A percentile compares a stretch with the other conserved stretches of the same genome.
Evolutionary conservation across 1,284 basidiomycete genomes (phyloP).

Genomic region (Ceratobasidium theobromae): DNA sequence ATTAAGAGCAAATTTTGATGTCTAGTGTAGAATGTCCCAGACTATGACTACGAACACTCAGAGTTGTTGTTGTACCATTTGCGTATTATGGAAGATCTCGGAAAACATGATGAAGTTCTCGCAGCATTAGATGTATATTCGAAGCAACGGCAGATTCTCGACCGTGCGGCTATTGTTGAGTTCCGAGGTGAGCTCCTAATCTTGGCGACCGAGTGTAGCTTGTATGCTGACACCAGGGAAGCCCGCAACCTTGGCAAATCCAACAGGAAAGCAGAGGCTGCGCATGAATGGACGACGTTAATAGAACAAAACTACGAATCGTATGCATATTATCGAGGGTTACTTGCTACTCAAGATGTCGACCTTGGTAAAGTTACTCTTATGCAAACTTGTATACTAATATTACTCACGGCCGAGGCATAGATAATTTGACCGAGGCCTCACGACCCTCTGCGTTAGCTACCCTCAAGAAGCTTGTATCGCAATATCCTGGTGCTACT

Average conservation of each 20-base stretch:
- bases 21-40: conserved; percentile 62
- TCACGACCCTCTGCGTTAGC: conserved; percentile 57
- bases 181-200: conserved; percentile 58
- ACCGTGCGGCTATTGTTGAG: conserved; percentile 70
- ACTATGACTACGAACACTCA: conserved; percentile 81
- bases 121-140: conserved; percentile 67
- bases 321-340: conserved; percentile 73
- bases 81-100: conserved; percentile 74
- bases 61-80: conserved; percentile 86
- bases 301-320: conserved; percentile 87
- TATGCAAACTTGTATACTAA: conserved; percentile 25
- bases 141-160: conserved; percentile 66
- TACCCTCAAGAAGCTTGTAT: conserved; percentile 60
- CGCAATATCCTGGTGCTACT: conserved; percentile 66
- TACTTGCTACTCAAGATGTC: conserved; percentile 68
- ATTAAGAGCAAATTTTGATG: background rate
- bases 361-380: conserved; percentile 56
- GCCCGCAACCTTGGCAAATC: conserved; percentile 72
- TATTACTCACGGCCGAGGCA: background rate
- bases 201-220: background rate
- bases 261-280: conserved; percentile 63
- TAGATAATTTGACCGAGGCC: conserved; percentile 53
- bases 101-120: conserved; percentile 49
- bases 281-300: conserved; percentile 74
- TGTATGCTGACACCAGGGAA: conserved; percentile 41